Base-by-base conservation (phyloP, 75 land plant genomes). In the Azolla pinnata region DNA sequence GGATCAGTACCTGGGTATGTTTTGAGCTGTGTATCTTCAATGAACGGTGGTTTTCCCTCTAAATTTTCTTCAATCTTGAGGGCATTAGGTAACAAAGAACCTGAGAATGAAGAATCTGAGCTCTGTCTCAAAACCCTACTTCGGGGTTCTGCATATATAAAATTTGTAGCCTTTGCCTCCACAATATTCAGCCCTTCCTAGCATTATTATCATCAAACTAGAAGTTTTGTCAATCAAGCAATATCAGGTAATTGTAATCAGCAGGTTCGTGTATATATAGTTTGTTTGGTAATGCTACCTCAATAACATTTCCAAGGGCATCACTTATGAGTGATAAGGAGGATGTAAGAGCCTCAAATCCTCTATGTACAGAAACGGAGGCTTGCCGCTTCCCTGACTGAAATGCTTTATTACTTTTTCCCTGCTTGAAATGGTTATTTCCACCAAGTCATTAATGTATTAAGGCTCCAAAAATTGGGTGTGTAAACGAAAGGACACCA, bases 321-420 rank as follows among this genome's bases (percentile, higher is more conserved):
- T 75, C 90, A 54, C 96, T 90, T 46, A 88, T 68, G 25, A 71
- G 70, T 47, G 71, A 81, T 33, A 88, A 77, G 21, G 93, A 88
- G 42, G 91, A 78, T 50, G 87, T 61, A 54, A 87, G 62, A 10
- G 80, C 82, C 54, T 74, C 81, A 52, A 85, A 54, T 19, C 92
- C 82, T 70, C 77, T 88, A 61, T 81, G 82, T 24, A 81, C 8
- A 1, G 33, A 23, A 27, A 52, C 28, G 10, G 54, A 52, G 5
- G 24, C 54, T 26, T 52, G 86, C 70, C 47, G 38, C 60, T 26
- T 77, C 83, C 32, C n/a, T n/a, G n/a, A n/a, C n/a, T n/a, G n/a
- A n/a, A n/a, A n/a, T n/a, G n/a, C n/a, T n/a, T n/a, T n/a, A n/a
- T n/a, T n/a, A n/a, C n/a, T n/a, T n/a, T n/a, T n/a, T n/a, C n/a